Conservation (phyloP, 1,139 yeast species). For the Lodderomyces orthopsilosis region DNA sequence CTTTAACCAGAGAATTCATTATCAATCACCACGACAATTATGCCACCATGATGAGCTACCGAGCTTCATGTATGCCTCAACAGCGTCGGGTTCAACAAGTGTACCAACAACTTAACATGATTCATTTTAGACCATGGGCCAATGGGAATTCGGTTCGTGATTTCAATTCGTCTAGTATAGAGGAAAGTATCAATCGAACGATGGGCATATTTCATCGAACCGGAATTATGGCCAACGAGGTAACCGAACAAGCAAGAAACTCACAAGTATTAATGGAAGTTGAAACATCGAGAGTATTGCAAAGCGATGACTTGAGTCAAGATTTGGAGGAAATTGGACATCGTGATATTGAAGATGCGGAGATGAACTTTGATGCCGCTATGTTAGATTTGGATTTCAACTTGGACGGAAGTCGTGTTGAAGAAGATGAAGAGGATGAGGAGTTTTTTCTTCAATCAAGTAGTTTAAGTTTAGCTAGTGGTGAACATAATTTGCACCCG, state of each 20-base stretch:
- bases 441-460: not conserved
- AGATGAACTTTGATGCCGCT: not conserved
- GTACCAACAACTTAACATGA: not conserved
- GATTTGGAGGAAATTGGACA: not conserved
- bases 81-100: not conserved
- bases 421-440: slow-evolving; percentile 1
- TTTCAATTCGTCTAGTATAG: not conserved
- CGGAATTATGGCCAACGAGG: slow-evolving; percentile 7
- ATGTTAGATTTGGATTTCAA: not conserved
- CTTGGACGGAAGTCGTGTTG: not conserved
- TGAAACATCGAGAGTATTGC: not conserved
- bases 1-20: slow-evolving; percentile 8
- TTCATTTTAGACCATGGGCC: not conserved
- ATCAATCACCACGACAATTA: slow-evolving; percentile 3
- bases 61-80: not conserved
- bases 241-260: slow-evolving; percentile 12
- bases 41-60: slow-evolving; percentile 4
- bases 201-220: slow-evolving; percentile 8
- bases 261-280: not conserved
- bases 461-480: not conserved
- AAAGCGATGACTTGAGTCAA: not conserved
- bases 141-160: not conserved
- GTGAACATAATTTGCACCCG: not conserved
- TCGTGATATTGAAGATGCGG: not conserved
- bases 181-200: slow-evolving; percentile 1